These are phyloP conservation scores for Ogataea corticis DNA, from an alignment of 805 yeast genomes.

Conservation along the genomic window DNA sequence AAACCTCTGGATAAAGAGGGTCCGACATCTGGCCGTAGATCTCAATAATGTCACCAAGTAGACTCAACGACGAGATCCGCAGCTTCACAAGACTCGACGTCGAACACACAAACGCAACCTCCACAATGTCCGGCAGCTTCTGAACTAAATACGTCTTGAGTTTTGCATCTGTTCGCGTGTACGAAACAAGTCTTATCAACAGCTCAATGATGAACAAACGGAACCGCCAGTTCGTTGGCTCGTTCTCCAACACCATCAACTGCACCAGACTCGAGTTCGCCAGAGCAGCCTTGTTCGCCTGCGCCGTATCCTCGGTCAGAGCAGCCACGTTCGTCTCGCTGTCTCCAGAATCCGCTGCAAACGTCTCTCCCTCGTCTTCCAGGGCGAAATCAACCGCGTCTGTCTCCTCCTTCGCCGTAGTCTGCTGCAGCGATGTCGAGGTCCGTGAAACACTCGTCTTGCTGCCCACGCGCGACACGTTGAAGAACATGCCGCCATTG, in stretches of 20 bases:
- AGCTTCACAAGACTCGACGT: conserved; percentile 65
- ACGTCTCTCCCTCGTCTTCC: conserved; percentile 26
- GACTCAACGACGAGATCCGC: conserved; percentile 62
- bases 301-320: neutral
- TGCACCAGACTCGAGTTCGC: conserved; percentile 17
- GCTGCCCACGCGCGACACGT: conserved; percentile 7
- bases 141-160: conserved; percentile 44
- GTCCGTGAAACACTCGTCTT: neutral
- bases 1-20: conserved; percentile 68
- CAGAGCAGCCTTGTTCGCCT: conserved; percentile 2
- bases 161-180: conserved; percentile 39
- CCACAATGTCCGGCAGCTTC: conserved; percentile 64
- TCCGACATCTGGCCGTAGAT: conserved; percentile 64
- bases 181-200: conserved; percentile 42
- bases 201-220: conserved; percentile 49
- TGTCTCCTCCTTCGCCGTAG: conserved; percentile 9
- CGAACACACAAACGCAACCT: conserved; percentile 77
- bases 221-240: conserved; percentile 60
- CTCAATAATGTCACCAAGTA: conserved; percentile 63
- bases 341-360: conserved; percentile 17
- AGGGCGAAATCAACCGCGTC: conserved; percentile 16
- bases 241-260: conserved; percentile 42
- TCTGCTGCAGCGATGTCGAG: conserved; percentile 9
- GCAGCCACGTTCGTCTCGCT: neutral
- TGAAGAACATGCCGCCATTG: conserved; percentile 34